Conservation (phyloP, 2,329 filamentous ascomycete genomes). For the Exophiala lecanii-corni region DNA sequence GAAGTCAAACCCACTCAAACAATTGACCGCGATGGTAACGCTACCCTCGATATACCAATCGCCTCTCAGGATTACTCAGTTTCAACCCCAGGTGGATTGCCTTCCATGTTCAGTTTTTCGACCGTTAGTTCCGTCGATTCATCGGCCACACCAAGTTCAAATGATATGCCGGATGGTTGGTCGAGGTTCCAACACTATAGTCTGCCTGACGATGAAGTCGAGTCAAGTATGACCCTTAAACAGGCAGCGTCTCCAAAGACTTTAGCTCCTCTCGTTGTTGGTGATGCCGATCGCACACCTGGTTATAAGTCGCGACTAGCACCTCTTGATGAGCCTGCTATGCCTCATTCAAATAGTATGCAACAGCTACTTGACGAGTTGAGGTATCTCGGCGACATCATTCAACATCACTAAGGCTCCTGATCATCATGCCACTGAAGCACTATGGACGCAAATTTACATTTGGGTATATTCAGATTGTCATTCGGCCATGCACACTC, state of each 20-base stretch:
- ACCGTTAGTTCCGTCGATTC: constrained; percentile 34
- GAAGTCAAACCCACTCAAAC: constrained; percentile 1
- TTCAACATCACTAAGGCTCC: constrained; percentile 31
- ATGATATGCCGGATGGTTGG: constrained; percentile 14
- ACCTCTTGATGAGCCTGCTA: background rate
- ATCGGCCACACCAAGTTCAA: constrained; percentile 18
- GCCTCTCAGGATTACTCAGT: constrained; percentile 19
- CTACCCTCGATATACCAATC: constrained; percentile 9
- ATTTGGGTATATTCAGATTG: background rate
- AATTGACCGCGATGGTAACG: constrained; percentile 1
- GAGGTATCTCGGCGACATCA: constrained; percentile 48
- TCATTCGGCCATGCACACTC: background rate
- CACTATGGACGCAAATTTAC: too few relatives aligned
- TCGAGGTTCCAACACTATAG: constrained; percentile 24
- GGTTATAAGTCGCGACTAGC: constrained; percentile 9
- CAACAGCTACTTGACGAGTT: constrained; percentile 48
- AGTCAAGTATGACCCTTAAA: constrained; percentile 22
- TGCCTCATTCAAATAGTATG: constrained; percentile 37
- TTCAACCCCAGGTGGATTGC: constrained; percentile 25
- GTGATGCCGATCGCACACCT: constrained; percentile 19
- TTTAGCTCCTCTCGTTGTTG: constrained; percentile 10
- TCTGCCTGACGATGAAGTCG: constrained; percentile 18
- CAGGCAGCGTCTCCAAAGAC: background rate
- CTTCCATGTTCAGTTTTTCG: constrained; percentile 32
- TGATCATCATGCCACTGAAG: too few relatives aligned